A percentile compares a stretch with the other conserved stretches of the same genome.
These are phyloP conservation scores for Pythium sukuiense DNA, from an alignment of 352 stramenopile species.

Conservation along the genomic window DNA sequence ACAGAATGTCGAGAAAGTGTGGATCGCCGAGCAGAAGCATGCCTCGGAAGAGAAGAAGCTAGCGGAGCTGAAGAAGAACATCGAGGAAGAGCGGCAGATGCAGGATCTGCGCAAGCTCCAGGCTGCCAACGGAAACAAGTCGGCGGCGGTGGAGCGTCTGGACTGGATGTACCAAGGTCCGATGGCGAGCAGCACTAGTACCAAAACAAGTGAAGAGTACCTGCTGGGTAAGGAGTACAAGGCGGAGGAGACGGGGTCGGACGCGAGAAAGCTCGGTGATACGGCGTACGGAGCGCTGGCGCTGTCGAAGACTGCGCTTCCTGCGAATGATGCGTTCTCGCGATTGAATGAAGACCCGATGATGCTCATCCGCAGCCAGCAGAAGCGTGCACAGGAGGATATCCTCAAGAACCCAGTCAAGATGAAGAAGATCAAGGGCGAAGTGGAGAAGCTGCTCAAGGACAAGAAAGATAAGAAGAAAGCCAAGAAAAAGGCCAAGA, in stretches of 20 bases:
- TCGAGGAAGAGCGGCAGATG: conserved; percentile 95
- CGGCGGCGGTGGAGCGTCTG: conserved; percentile 76
- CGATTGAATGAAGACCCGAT: conserved; percentile 95
- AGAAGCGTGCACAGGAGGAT: conserved; percentile 76
- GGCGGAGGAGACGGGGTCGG: conserved; percentile 38
- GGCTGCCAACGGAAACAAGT: conserved; percentile 80
- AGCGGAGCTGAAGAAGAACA: conserved; percentile 94
- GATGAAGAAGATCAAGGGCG: conserved; percentile 84
- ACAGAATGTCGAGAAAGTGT: conserved; percentile 98
- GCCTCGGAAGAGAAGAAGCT: conserved; percentile 92
- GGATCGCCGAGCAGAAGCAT: conserved; percentile 95
- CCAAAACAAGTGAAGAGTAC: conserved; percentile 85
- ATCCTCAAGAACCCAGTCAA: conserved; percentile 91
- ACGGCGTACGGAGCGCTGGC: conserved; percentile 72
- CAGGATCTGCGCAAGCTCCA: conserved; percentile 94
- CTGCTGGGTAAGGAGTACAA: conserved; percentile 92
- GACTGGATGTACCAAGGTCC: conserved; percentile 98
- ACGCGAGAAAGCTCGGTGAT: conserved; percentile 52
- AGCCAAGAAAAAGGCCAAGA: conserved; percentile 50
- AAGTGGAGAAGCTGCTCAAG: conserved; percentile 76
- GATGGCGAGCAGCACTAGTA: conserved; percentile 49
- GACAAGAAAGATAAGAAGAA: conserved; percentile 77
- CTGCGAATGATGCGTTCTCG: conserved; percentile 92
- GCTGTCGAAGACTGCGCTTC: conserved; percentile 45
- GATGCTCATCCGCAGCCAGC: conserved; percentile 92